A percentile compares a stretch with the other conserved stretches of the same genome.
Conservation (phyloP, 2,329 filamentous ascomycete species). For the Talaromyces piceae region DNA sequence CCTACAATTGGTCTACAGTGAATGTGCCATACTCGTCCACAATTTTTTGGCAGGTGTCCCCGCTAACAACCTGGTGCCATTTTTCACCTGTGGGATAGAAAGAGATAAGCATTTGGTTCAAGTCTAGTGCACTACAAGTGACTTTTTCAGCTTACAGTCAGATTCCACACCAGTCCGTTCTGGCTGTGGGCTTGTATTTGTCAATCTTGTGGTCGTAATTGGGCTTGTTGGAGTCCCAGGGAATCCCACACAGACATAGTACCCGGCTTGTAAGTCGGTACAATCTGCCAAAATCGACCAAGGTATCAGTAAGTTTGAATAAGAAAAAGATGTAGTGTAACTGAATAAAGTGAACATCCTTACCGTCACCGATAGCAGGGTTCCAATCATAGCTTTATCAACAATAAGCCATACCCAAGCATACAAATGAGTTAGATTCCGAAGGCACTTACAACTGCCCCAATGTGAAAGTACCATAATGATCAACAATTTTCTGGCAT, state of each 20-base stretch:
- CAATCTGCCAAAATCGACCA: background rate
- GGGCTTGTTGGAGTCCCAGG: background rate
- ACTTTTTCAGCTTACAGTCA: background rate
- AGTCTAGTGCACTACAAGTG: background rate
- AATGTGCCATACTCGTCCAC: background rate
- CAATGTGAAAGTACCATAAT: constrained; percentile 1
- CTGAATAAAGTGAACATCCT: background rate
- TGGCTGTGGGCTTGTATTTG: background rate
- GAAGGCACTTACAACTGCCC: background rate
- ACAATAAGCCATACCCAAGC: background rate
- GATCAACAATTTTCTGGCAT: background rate
- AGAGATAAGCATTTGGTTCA: background rate
- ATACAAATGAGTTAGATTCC: background rate
- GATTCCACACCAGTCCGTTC: background rate
- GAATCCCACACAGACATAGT: constrained; percentile 4
- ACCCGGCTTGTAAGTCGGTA: background rate
- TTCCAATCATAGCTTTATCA: constrained; percentile 1
- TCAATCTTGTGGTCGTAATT: background rate
- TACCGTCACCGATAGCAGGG: constrained; percentile 1
- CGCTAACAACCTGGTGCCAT: background rate
- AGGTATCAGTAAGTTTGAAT: background rate
- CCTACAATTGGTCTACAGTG: background rate
- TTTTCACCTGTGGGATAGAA: background rate
- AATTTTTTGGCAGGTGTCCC: background rate
- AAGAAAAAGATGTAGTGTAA: background rate